phyloP scores from a whole-genome alignment of 371 early-diverging fungal species.

The Entomophthora muscae region DNA sequence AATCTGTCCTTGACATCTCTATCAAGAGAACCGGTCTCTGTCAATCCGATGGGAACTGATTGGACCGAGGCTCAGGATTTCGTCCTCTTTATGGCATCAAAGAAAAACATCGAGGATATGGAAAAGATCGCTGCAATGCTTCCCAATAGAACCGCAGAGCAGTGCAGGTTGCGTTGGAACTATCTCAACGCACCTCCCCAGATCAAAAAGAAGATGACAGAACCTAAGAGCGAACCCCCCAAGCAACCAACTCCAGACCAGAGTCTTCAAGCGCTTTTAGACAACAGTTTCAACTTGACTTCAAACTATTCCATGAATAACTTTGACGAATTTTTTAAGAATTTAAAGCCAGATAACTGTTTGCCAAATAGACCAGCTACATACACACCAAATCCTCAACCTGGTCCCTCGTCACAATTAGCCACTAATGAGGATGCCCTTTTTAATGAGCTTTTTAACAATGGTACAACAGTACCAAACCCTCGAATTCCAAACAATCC shows the following conservation, averaged over 20 bases:
- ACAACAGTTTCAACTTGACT: no score
- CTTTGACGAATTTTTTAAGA: no score
- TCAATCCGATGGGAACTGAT: neutral
- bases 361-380: no score
- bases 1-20: neutral
- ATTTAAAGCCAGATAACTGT: no score
- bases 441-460: neutral
- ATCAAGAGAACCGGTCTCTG: neutral
- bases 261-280: no score
- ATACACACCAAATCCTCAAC: no score
- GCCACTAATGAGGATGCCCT: neutral
- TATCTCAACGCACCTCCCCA: neutral
- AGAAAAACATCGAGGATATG: neutral
- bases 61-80: constrained; percentile 1
- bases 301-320: no score
- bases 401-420: no score
- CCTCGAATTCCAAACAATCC: neutral
- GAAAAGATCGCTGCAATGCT: neutral
- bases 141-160: neutral
- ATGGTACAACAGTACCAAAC: neutral
- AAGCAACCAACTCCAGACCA: no score
- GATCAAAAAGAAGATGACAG: no score
- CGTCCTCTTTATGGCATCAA: neutral
- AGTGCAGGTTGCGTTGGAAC: constrained; percentile 1
- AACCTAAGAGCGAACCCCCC: no score